Conservation (phyloP, 2,329 filamentous ascomycete species). For the Colletotrichum sp. region DNA sequence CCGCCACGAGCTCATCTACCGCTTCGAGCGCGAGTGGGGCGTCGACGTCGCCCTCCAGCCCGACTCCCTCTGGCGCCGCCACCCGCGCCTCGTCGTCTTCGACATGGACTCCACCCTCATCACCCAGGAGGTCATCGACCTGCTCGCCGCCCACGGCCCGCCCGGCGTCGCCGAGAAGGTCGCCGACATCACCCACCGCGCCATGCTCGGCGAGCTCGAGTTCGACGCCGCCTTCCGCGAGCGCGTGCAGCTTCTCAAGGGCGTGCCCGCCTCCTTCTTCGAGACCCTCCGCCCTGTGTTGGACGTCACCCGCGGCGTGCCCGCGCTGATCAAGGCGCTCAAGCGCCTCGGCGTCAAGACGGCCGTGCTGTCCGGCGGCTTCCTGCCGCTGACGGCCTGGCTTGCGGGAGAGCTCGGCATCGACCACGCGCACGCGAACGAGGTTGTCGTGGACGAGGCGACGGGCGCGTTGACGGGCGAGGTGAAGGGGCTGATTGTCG, state of each 20-base stretch:
- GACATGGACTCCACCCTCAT: slow-evolving; percentile 99
- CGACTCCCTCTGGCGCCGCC: slow-evolving; percentile 75
- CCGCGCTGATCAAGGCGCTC: slow-evolving; percentile 74
- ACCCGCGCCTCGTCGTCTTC: slow-evolving; percentile 90
- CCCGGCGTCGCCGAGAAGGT: slow-evolving; percentile 81
- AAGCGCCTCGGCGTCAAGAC: slow-evolving; percentile 84
- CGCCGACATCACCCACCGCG: slow-evolving; percentile 86
- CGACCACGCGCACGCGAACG: slow-evolving; percentile 88
- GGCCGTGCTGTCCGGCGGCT: slow-evolving; percentile 91
- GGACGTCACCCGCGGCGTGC: slow-evolving; percentile 81
- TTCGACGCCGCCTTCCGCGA: slow-evolving; percentile 85
- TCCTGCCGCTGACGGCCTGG: slow-evolving; percentile 88
- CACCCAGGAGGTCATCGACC: slow-evolving; percentile 96
- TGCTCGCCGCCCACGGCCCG: slow-evolving; percentile 75
- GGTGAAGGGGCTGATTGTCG: slow-evolving; percentile 74
- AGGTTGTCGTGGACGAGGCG: slow-evolving; percentile 69
- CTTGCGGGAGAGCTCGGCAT: slow-evolving; percentile 81
- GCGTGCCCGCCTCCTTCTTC: slow-evolving; percentile 80
- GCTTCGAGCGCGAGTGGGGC: slow-evolving; percentile 88
- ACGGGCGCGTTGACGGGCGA: slow-evolving; percentile 70
- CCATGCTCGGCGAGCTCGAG: slow-evolving; percentile 95
- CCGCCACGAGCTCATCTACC: slow-evolving; percentile 81
- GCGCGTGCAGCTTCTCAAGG: slow-evolving; percentile 80
- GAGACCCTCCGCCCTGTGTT: slow-evolving; percentile 77
- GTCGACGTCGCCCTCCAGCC: slow-evolving; percentile 81